These are phyloP conservation scores for Phaeosphaeriaceae sp. DNA, from an alignment of 2,329 filamentous ascomycete genomes.

Conservation along the genomic window DNA sequence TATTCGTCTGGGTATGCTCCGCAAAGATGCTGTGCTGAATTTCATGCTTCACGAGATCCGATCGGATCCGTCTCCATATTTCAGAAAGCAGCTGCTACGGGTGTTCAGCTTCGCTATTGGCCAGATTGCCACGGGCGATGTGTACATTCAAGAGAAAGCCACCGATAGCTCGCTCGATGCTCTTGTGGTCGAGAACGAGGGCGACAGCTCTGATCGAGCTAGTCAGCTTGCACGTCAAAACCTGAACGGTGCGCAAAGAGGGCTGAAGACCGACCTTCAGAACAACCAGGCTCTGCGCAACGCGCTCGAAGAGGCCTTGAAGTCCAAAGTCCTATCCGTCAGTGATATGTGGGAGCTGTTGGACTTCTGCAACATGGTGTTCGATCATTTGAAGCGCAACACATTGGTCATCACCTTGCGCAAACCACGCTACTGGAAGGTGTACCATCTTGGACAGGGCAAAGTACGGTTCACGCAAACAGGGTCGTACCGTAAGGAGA, in stretches of 20 bases:
- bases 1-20: conserved; percentile 60
- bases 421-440: conserved; percentile 65
- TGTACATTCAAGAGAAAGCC: conserved; percentile 39
- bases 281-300: conserved; percentile 58
- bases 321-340: conserved; percentile 56
- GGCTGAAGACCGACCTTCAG: conserved; percentile 61
- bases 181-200: conserved; percentile 66
- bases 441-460: conserved; percentile 60
- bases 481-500: conserved; percentile 26
- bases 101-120: conserved; percentile 64
- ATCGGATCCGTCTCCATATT: conserved; percentile 64
- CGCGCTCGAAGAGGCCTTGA: conserved; percentile 64
- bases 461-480: conserved; percentile 39
- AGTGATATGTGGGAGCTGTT: conserved; percentile 64
- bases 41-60: conserved; percentile 65
- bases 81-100: conserved; percentile 60
- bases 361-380: conserved; percentile 65
- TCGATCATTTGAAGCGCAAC: conserved; percentile 55
- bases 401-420: conserved; percentile 58
- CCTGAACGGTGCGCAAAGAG: conserved; percentile 64
- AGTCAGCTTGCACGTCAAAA: conserved; percentile 63
- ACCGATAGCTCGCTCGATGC: conserved; percentile 44
- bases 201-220: conserved; percentile 50
- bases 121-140: conserved; percentile 64
- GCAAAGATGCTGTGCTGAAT: conserved; percentile 59